Percentiles rank a stretch among this genome's conserved stretches.
Conservation (phyloP, 805 yeast species). For the Wickerhamiella allomyrinae region DNA sequence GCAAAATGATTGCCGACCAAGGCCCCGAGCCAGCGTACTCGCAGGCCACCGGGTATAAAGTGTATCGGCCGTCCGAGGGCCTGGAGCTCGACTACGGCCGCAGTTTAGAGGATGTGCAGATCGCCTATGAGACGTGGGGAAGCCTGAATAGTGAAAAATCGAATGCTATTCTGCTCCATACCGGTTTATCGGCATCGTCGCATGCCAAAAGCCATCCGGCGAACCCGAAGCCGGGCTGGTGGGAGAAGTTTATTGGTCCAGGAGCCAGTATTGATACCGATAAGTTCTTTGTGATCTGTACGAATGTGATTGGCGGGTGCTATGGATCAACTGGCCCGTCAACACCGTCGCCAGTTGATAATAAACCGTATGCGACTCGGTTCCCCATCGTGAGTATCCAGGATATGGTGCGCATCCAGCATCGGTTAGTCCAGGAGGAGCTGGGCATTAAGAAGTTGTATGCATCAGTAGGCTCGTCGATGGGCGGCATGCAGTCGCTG, state of each 20-base stretch:
- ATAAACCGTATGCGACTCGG: slow-evolving; percentile 60
- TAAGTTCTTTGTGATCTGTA: slow-evolving; percentile 70
- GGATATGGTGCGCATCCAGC: slow-evolving; percentile 87
- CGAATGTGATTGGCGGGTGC: slow-evolving; percentile 89
- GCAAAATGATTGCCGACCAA: slow-evolving; percentile 29
- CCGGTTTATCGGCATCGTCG: slow-evolving; percentile 86
- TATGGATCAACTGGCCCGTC: slow-evolving; percentile 93
- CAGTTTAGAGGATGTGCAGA: slow-evolving; percentile 49
- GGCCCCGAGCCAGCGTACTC: slow-evolving; percentile 85
- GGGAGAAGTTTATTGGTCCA: slow-evolving; percentile 90
- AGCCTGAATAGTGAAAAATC: slow-evolving; percentile 42
- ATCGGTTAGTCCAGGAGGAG: slow-evolving; percentile 45
- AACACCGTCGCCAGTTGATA: slow-evolving; percentile 55
- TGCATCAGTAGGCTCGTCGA: slow-evolving; percentile 80
- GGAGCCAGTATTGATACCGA: slow-evolving; percentile 63
- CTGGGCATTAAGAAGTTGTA: slow-evolving; percentile 50
- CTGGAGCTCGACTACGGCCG: slow-evolving; percentile 59
- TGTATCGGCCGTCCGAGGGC: slow-evolving; percentile 8
- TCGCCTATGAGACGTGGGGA: slow-evolving; percentile 96
- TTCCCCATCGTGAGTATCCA: slow-evolving; percentile 76
- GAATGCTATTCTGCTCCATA: slow-evolving; percentile 70
- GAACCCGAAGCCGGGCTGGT: slow-evolving; percentile 76
- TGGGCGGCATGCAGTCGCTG: slow-evolving; percentile 98
- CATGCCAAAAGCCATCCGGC: slow-evolving; percentile 73
- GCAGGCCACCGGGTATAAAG: slow-evolving; percentile 51